Evolutionary conservation across 2,329 filamentous ascomycete species (phyloP), one percentile per base, ranked within the genome.

Genomic region (Pseudocercospora cruenta): DNA sequence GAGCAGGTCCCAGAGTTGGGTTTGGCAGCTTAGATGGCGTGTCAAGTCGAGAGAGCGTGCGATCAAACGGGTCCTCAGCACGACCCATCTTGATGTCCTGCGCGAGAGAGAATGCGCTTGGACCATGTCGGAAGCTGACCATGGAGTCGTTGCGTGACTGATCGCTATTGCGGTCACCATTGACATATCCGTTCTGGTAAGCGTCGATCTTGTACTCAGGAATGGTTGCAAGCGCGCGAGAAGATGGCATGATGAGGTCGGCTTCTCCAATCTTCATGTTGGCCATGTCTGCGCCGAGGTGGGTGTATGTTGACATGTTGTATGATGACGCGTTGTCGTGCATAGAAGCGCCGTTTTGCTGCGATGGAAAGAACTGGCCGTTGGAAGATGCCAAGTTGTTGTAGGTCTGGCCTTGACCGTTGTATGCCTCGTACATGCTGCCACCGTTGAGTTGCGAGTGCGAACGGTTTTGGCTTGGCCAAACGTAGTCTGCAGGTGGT

Each of bases 1-100:
- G 69, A 28, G 45, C 74, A 72, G 36, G 75, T 63, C 33, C 75
- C 12, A 71, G 59, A 2, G 63, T 62, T 22, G 68, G 69, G 26
- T 65, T 62, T 7, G 58, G 33, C 16, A 62, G 49, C 58, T 61
- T 64, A 10, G 24, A 58, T 10, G 63, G 58, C 5, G 61, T 66
- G 51, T 64, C 62, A 62, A 67, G 67, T 6, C 60, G 63, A 19
- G 51, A 65, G 31, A 70, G 63, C 9, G 14, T 60, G 58, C 65
- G 63, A 22, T 71, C 69, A 51, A 59, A 66, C 2, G 69, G 69
- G 24, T 71, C 66, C 33, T 71, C 69, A 6, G 68, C 68, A 26
- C 47, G 39, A 28, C 66, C 69, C 16, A 33, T 19, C 66, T 62
- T 70, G 61, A 71, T 67, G 49, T 62, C 14, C 16, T 66, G 19